Percentiles rank a stretch among this genome's conserved stretches.
These are phyloP conservation scores for Calocera cornea DNA, from an alignment of 768 basidiomycete species.

Conservation along the genomic window DNA sequence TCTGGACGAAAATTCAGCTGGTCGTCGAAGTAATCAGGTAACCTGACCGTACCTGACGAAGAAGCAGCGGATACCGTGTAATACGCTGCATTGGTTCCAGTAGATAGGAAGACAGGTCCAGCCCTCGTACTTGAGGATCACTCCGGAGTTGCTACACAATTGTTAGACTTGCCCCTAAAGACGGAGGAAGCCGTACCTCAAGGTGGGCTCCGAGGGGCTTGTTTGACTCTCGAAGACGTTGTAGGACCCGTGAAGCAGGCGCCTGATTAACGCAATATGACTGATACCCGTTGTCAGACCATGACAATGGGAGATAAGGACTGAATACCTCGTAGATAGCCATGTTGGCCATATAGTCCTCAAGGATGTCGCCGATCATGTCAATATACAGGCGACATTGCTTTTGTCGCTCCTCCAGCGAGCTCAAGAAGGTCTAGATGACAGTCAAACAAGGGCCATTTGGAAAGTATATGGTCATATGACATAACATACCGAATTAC, in stretches of 20 bases:
- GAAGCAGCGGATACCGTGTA: constrained; percentile 82
- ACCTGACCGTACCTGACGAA: constrained; percentile 47
- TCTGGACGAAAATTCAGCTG: constrained; percentile 28
- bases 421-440: constrained; percentile 62
- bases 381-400: constrained; percentile 86
- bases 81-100: constrained; percentile 95
- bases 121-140: constrained; percentile 58
- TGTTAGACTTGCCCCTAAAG: constrained; percentile 3
- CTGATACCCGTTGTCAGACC: constrained; percentile 25
- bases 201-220: constrained; percentile 50
- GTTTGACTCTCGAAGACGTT: constrained; percentile 56
- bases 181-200: constrained; percentile 34
- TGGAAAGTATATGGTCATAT: background rate
- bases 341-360: constrained; percentile 63
- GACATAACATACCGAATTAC: constrained; percentile 60
- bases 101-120: constrained; percentile 83
- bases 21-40: background rate
- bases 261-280: constrained; percentile 85
- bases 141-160: constrained; percentile 51
- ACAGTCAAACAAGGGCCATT: constrained; percentile 5
- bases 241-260: constrained; percentile 60
- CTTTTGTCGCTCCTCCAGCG: constrained; percentile 81
- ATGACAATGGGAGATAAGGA: background rate
- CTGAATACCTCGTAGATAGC: constrained; percentile 54
- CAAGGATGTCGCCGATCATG: constrained; percentile 71